A percentile compares a stretch with the other conserved stretches of the same genome.
Conservation (phyloP, 1,139 yeast species). For the Geotrichum candidum region DNA sequence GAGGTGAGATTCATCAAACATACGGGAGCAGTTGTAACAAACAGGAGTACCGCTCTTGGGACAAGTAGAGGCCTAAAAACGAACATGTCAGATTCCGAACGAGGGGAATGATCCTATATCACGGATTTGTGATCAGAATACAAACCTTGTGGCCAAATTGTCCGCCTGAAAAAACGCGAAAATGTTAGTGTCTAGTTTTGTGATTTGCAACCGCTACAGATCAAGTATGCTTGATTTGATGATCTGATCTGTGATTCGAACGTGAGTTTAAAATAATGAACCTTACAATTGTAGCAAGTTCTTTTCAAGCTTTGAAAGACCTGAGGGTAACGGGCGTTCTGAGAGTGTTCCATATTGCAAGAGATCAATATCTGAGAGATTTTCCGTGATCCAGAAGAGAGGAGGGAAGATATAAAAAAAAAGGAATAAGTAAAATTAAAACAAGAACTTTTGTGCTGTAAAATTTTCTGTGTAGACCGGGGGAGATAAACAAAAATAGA, state of each 20-base stretch:
- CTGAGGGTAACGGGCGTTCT: constrained; percentile 6
- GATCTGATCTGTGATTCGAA: neutral
- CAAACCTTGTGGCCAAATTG: constrained; percentile 33
- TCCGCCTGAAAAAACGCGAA: constrained; percentile 28
- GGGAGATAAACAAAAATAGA: neutral
- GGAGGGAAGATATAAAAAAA: neutral
- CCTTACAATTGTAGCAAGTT: constrained; percentile 31
- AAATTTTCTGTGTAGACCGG: neutral
- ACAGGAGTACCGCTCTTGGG: constrained; percentile 36
- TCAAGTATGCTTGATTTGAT: neutral
- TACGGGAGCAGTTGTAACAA: constrained; percentile 34
- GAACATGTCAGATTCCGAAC: neutral
- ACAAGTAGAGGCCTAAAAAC: constrained; percentile 33
- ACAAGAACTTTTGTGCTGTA: neutral
- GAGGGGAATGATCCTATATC: neutral
- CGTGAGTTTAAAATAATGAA: neutral
- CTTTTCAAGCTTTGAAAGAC: constrained; percentile 23
- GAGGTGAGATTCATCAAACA: constrained; percentile 10
- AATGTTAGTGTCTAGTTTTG: constrained; percentile 11
- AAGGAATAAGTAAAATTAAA: neutral
- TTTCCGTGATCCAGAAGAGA: neutral
- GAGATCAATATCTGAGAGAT: neutral
- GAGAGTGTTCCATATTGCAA: neutral
- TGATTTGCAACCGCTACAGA: neutral
- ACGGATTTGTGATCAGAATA: neutral